A percentile compares a stretch with the other conserved stretches of the same genome.
Conservation (phyloP, 495 filamentous ascomycete genomes). For the Neurospora sp. region DNA sequence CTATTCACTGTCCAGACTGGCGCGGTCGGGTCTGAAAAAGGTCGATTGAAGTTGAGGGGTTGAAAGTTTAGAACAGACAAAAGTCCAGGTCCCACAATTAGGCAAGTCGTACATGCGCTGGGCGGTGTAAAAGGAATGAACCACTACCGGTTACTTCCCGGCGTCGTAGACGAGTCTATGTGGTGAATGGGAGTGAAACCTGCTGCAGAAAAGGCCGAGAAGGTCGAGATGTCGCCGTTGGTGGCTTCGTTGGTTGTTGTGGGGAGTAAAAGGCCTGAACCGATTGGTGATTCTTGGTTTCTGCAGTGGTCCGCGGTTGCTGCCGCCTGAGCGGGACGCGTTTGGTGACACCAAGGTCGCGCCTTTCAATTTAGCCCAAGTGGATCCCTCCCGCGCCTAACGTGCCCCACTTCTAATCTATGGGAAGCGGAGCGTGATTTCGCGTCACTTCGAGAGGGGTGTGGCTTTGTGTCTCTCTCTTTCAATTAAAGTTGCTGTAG, state of each 20-base stretch:
- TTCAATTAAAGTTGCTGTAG: background rate
- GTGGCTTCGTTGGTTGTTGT: background rate
- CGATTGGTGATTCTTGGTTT: background rate
- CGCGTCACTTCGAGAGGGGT: background rate
- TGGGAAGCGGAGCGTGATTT: background rate
- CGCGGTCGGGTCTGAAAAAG: background rate
- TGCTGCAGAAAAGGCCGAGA: background rate
- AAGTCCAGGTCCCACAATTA: background rate
- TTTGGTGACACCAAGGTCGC: constrained; percentile 3
- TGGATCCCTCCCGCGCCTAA: background rate
- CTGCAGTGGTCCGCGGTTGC: background rate
- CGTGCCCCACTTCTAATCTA: background rate
- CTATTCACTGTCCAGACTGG: background rate
- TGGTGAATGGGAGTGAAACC: background rate
- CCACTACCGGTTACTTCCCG: background rate
- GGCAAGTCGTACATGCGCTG: background rate
- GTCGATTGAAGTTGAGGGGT: background rate
- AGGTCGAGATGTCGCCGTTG: background rate
- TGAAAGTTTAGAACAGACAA: background rate
- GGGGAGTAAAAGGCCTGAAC: background rate
- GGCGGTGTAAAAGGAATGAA: background rate
- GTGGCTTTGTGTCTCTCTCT: background rate
- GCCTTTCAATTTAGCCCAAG: constrained; percentile 4
- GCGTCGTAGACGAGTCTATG: background rate
- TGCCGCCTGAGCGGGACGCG: background rate